Percentiles rank a stretch among this genome's conserved stretches.
Conservation (phyloP, 352 stramenopile species). For the Phytophthora europaea region DNA sequence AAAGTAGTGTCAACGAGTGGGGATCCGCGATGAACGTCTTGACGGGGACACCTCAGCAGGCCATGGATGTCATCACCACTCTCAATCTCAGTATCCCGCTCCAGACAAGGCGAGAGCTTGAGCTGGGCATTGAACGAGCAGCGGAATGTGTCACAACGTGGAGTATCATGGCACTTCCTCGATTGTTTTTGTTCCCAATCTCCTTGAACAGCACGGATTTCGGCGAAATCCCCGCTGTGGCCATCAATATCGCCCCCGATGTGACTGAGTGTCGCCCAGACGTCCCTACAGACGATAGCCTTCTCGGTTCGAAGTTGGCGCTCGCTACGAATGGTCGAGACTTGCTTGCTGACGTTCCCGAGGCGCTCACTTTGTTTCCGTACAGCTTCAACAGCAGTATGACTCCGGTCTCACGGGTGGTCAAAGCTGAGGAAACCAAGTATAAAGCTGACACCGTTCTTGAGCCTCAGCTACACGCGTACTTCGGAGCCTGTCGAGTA, state of each 20-base stretch:
- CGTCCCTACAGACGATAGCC: constrained; percentile 13
- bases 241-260: constrained; percentile 34
- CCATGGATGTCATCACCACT: constrained; percentile 24
- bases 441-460: constrained; percentile 11
- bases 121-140: constrained; percentile 22
- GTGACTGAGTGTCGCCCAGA: constrained; percentile 22
- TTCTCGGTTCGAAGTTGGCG: constrained; percentile 22
- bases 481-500: constrained; percentile 34
- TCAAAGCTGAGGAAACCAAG: constrained; percentile 19
- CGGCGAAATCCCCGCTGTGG: constrained; percentile 26
- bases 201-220: constrained; percentile 23
- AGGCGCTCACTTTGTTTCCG: constrained; percentile 33
- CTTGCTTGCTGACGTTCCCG: constrained; percentile 34
- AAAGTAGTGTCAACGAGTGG: constrained; percentile 34
- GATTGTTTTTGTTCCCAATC: constrained; percentile 34
- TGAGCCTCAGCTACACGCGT: constrained; percentile 29
- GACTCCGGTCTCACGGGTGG: constrained; percentile 14
- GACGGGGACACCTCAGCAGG: constrained; percentile 22
- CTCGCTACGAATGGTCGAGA: constrained; percentile 23
- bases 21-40: constrained; percentile 27
- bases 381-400: constrained; percentile 39
- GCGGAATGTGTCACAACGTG: constrained; percentile 30
- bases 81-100: constrained; percentile 30
- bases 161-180: constrained; percentile 32
- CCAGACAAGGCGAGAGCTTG: constrained; percentile 28